A percentile compares a stretch with the other conserved stretches of the same genome.
Conservation (phyloP, 2,329 filamentous ascomycete species). For the Fusarium sp. region DNA sequence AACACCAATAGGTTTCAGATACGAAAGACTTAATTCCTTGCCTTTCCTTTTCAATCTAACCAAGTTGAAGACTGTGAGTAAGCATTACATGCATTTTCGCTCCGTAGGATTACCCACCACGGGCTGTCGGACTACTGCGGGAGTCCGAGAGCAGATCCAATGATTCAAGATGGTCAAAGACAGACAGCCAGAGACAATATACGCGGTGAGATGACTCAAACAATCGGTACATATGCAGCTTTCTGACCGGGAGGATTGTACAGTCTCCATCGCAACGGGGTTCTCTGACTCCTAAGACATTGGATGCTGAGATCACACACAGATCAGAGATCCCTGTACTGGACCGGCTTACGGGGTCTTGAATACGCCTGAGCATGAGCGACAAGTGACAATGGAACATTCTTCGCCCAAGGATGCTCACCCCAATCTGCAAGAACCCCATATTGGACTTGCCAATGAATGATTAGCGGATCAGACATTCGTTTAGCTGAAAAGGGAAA, state of each 20-base stretch:
- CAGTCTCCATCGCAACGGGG: not conserved
- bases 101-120: conserved; percentile 4
- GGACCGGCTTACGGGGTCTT: not conserved
- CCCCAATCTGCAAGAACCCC: not conserved
- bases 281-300: not conserved
- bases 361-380: not conserved
- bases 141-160: conserved; percentile 31
- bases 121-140: conserved; percentile 36
- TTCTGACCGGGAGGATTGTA: not conserved
- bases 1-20: not conserved
- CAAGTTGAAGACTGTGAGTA: not conserved
- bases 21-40: not conserved
- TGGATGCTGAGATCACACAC: not conserved
- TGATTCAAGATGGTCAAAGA: not conserved
- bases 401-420: not conserved
- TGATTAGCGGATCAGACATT: not conserved
- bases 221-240: not conserved
- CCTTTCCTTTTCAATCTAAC: not conserved
- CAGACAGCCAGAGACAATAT: conserved; percentile 5
- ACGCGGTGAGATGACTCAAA: conserved; percentile 30
- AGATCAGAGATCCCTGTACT: not conserved
- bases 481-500: conserved; percentile 18
- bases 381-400: not conserved
- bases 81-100: conserved; percentile 7
- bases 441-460: conserved; percentile 6